Evolutionary conservation across 768 basidiomycete species (phyloP), one percentile per base, ranked within the genome.

Genomic region (Calocybe indica): DNA sequence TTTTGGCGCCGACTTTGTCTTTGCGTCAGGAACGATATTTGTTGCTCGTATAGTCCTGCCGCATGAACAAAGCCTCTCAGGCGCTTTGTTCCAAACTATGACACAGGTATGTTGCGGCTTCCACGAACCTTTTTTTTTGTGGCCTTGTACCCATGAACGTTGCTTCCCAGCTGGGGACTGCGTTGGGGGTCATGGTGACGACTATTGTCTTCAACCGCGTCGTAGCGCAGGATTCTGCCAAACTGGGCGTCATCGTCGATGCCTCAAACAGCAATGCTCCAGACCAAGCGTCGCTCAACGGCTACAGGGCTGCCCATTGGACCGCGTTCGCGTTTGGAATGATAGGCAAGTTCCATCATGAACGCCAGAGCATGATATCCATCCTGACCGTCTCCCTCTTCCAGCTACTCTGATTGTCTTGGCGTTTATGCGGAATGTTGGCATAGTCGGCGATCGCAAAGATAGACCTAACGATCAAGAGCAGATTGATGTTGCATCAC

Each of bases 1-100:
- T 11, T 73, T 88, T 40, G 89, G 89, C 14, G 86, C 80, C 1
- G 89, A 91, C 57, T 87, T 91, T 52, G 79, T 86, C 2, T 90
- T 80, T 55, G 68, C 88, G 0, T 66, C 80, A 0, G 89, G 88
- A 2, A 85, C 85, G 5, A 64, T 91, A 11, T 91, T 85, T 55
- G 76, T 88, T 38, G 83, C 87, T 3, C 83, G 82, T 55, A 71
- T 84, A 7, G 73, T 79, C 2, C 60, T 74, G 1, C 80, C 80
- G 3, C 72, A 84, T 46, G 88, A 91, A 54, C 88, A 91, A 62
- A 83, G 80, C 61, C 69, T 90, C 4, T 79, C 82, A 5, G 88
- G 85, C 2, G 88, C 80, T 7, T 49, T 89, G 14, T 89, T 90
- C 62, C 84, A 86, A 58, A 88, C 88, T 1, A 80, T 91, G 76